A percentile compares a stretch with the other conserved stretches of the same genome.
These are phyloP conservation scores for Stereum hirsutum DNA, from an alignment of 1,284 basidiomycete genomes.

Conservation along the genomic window DNA sequence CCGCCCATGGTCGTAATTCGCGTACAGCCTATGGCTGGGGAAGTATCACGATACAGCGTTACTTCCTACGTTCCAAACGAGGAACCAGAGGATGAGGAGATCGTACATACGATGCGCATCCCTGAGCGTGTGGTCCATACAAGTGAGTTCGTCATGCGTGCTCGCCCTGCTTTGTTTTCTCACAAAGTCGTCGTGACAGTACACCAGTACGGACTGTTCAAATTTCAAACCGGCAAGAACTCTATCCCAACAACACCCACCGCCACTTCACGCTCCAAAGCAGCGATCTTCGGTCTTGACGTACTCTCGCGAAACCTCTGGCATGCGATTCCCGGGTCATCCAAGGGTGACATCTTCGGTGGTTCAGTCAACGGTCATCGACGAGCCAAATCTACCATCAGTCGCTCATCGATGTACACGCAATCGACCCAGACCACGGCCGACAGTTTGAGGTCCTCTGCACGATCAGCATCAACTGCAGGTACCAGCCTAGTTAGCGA, in stretches of 20 bases:
- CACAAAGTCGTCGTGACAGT: constrained; percentile 33
- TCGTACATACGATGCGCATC: constrained; percentile 72
- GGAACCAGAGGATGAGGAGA: constrained; percentile 62
- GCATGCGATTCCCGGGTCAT: constrained; percentile 46
- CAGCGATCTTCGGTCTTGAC: constrained; percentile 77
- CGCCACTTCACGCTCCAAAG: constrained; percentile 54
- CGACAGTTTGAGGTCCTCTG: constrained; percentile 59
- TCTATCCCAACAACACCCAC: constrained; percentile 80
- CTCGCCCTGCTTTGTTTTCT: constrained; percentile 3
- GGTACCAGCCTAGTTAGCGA: constrained; percentile 48
- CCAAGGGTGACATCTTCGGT: constrained; percentile 61
- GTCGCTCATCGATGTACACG: constrained; percentile 63
- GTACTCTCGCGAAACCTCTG: constrained; percentile 76
- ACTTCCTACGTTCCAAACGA: constrained; percentile 64
- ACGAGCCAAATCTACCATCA: constrained; percentile 55
- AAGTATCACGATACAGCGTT: constrained; percentile 69
- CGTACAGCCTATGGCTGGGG: constrained; percentile 75
- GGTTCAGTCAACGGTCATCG: constrained; percentile 56
- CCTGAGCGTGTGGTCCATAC: constrained; percentile 68
- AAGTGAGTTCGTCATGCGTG: constrained; percentile 38
- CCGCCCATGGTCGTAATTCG: constrained; percentile 69
- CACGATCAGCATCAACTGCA: constrained; percentile 56
- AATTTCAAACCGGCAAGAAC: constrained; percentile 66
- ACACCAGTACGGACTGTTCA: constrained; percentile 80
- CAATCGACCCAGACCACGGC: constrained; percentile 41